Evolutionary conservation across 2,329 filamentous ascomycete genomes (phyloP).

Genomic region (Pestalotiopsis fici): DNA sequence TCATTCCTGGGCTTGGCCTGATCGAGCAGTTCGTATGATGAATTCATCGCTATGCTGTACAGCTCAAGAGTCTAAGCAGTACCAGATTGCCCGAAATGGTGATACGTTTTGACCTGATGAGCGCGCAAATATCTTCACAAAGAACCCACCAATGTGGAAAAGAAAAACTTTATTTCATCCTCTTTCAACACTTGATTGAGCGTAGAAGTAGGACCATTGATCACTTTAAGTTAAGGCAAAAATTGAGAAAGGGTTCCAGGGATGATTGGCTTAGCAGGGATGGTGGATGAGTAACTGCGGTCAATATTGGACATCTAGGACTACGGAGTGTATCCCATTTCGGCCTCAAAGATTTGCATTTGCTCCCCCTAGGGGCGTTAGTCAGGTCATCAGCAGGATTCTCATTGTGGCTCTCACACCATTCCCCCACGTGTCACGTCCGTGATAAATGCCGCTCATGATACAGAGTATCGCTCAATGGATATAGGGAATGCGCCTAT

Average conservation of each 20-base stretch:
- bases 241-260: not conserved
- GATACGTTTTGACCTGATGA: too few species aligned
- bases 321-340: not conserved
- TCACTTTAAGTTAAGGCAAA: too few species aligned
- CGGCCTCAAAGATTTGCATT: not conserved
- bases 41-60: not conserved
- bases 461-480: not conserved
- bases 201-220: too few species aligned
- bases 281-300: not conserved
- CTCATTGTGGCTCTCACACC: not conserved
- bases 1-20: not conserved
- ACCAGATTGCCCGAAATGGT: not conserved
- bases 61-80: not conserved
- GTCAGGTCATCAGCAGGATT: not conserved
- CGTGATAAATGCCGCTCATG: not conserved
- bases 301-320: not conserved
- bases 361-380: not conserved
- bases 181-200: too few species aligned
- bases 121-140: not conserved
- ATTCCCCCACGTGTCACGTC: not conserved
- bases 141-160: not conserved
- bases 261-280: not conserved
- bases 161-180: too few species aligned
- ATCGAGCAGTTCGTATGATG: not conserved
- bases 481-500: not conserved